Base-by-base conservation (phyloP, 495 filamentous ascomycete species). In the Delitschia confertaspora region DNA sequence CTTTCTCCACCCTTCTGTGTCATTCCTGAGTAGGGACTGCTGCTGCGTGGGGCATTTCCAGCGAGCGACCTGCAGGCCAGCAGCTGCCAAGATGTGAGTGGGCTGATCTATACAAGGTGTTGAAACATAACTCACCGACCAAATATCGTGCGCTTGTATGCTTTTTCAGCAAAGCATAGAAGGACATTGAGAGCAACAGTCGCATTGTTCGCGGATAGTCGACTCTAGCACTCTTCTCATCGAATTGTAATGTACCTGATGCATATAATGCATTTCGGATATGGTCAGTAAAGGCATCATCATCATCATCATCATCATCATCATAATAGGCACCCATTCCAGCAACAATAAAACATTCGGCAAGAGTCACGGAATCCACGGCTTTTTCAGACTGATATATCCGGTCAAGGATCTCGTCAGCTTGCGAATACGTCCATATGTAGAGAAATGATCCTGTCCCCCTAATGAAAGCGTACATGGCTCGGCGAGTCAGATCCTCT, bases 141-240 rank as follows among this genome's bases (percentile, higher is more conserved):
- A 57, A 36, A 26, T 52, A 52, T 29, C 53, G 21, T 16, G 53
- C 53, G 31, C 53, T 57, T 44, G 49, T 41, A 19, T 57, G 53
- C 40, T 57, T 57, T 30, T 57, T 49, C 14, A 57, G 17, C 16
- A 57, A 11, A 6, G 53, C 38, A 33, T 52, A 48, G 25, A 52
- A 57, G 0, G 48, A 46, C 42, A 53, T 29, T 13, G 53, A 49
- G 8, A 57, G 27, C 0, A 57, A 41, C 2, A 52, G 34, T 3
- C 53, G 43, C 45, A 53, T 52, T 5, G 53, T 53, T 8, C 48
- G 48, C 16, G 53, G 36, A 20, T 52, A 53, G 33, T 57, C 49
- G 4, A 41, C 4, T 14, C 40, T 47, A 2, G 53, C 48, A 19
- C 31, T 45, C 11, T 40, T 38, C 29, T 57, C 48, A 24, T 53